Evolutionary conservation across 768 basidiomycete species (phyloP), one percentile per base, ranked within the genome.

Genomic region (Holtermannia corniformis): DNA sequence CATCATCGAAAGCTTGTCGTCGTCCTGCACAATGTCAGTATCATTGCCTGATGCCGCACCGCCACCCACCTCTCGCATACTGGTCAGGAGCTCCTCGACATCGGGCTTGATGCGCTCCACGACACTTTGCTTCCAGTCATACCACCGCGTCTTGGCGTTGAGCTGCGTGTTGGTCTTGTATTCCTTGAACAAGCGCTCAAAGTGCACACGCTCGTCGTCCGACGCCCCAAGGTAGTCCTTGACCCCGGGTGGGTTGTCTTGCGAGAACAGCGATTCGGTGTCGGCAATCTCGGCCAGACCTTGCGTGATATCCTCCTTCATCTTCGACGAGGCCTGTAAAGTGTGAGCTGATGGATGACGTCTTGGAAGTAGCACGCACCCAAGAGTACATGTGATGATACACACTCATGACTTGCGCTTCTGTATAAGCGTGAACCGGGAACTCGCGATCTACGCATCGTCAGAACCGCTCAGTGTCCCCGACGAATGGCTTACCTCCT

Each of bases 201-300:
- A 72, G 43, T 71, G 50, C n/a, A 59, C 55, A 57, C 68, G 68
- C n/a, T 72, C 70, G 16, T 72, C 65, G 42, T 72, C 71, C 4
- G 56, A 52, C 0, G 71, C 70, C 2, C 60, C 60, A 11, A 73
- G 59, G 55, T 73, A 73, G 40, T 74, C 73, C 19, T 56, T 51
- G 44, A 74, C 66, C n/a, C 72, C 67, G 1, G 63, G 59, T 16
- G 73, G 71, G 51, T 65, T 65, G 21, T 54, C 47, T 11, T 42
- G 40, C 4, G 61, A 62, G 2, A 57, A 59, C 40, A 49, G 26
- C 20, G 50, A 26, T 32, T 59, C 57, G 16, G 44, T 37, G 5
- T 19, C 41, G 21, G 26, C 42, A 44, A 49, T 62, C 58, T 44
- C 54, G 20, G 42, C 44, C 37, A 65, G 61, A 12, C 53, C 53